Base-by-base conservation (phyloP, 129 eudicot genomes). In the Mikania micrantha region DNA sequence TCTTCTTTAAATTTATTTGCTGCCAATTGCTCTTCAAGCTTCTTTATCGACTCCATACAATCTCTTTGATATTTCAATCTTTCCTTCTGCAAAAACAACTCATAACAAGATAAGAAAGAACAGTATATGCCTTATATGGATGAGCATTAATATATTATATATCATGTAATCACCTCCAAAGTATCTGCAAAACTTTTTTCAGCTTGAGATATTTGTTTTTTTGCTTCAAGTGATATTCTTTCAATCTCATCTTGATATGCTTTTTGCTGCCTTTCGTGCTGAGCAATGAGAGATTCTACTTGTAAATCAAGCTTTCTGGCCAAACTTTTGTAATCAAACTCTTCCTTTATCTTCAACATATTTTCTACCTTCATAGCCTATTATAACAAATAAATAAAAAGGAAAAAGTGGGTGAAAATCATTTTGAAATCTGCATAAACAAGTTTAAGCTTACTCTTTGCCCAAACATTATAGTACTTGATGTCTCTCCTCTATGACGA, bases 321-420 rank as follows among this genome's bases (percentile, higher is more conserved):
- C 70, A 92, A 85, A 82, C 97, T 91, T 77, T 91, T 91, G 82
- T 91, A 91, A 74, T 91, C 97, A 74, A 85, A 91, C 70, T 92
- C 98, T 72, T 92, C 98, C 60, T 92, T 92, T 22, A 92, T 88
- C 77, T 92, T 92, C 81, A 92, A 66, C 98, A 92, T 92, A 75
- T 88, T 92, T 79, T 88, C 91, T 73, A 92, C 98, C 80, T 92
- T 92, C 98, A 92, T 88, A 64, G 98, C 98, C 97, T 91, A 85
- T 41, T 5, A 24, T 25, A 24, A 13, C 53, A 71, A 57, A 9
- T 59, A 39, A 21, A 5, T 21, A 25, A 8, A 4, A 52, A 36
- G 36, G 12, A 49, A 44, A 53, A 31, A 68, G 49, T 15, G 64
- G 12, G 40, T 4, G 12, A 57, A 39, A 65, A 27, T 19, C 22